phyloP scores from a whole-genome alignment of 306 rosid species.

The Astragalus glycyphyllos region DNA sequence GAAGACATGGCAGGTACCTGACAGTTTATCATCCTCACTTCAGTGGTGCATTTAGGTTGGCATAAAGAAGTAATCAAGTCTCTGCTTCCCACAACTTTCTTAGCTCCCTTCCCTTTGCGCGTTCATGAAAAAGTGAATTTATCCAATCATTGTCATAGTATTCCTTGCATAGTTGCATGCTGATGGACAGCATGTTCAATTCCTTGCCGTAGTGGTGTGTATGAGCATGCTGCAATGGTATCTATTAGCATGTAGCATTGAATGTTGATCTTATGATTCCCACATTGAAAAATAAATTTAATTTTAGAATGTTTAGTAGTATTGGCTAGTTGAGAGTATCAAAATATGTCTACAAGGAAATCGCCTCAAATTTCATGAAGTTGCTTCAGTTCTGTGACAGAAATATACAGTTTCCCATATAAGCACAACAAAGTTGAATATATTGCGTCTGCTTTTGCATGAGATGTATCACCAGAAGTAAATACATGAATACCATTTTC shows the following conservation, averaged over 20 bases:
- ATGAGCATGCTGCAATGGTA: constrained; percentile 30
- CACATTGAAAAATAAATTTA: constrained; percentile 12
- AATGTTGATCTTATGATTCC: constrained; percentile 31
- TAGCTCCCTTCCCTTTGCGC: constrained; percentile 13
- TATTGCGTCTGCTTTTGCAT: constrained; percentile 58
- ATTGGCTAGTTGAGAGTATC: constrained; percentile 32
- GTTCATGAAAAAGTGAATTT: constrained; percentile 21
- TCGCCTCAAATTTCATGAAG: constrained; percentile 38
- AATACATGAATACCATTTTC: constrained; percentile 67
- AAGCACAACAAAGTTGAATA: constrained; percentile 58
- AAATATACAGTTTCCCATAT: constrained; percentile 48
- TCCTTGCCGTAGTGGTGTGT: constrained; percentile 28
- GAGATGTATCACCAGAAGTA: constrained; percentile 68
- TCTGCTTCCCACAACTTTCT: constrained; percentile 1
- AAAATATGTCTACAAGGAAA: constrained; percentile 37
- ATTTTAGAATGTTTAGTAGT: constrained; percentile 26
- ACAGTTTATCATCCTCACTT: neutral
- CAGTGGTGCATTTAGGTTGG: constrained; percentile 7
- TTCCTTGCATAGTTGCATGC: neutral
- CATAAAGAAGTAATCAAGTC: neutral
- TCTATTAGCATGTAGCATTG: constrained; percentile 27
- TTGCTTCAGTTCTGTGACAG: constrained; percentile 47
- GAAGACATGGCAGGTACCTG: constrained; percentile 28
- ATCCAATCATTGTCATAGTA: constrained; percentile 18
- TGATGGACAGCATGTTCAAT: neutral